Evolutionary conservation across 2,329 filamentous ascomycete genomes (phyloP).

Genomic region (Colletotrichum lindemuthianum): DNA sequence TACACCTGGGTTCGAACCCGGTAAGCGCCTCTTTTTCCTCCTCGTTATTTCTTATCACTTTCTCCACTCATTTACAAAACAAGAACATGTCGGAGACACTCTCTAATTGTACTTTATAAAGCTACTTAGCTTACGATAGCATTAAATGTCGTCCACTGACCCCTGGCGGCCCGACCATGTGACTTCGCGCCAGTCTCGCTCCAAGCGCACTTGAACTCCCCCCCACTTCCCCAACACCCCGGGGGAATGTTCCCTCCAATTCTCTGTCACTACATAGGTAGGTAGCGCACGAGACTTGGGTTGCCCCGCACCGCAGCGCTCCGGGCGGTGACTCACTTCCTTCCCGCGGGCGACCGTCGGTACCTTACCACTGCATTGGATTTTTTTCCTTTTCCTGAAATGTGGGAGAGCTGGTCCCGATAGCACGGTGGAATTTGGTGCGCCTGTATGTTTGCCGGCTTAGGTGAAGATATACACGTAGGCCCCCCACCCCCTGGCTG

Average conservation of each 20-base stretch:
- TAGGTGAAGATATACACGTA: too few species aligned
- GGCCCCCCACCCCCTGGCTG: too few species aligned
- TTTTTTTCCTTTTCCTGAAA: background rate
- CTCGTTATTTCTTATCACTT: too few species aligned
- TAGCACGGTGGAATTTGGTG: too few species aligned
- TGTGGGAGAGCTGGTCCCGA: background rate
- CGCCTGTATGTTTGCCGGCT: too few species aligned
- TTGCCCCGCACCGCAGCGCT: constrained; percentile 15
- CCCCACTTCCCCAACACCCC: background rate
- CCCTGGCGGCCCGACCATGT: constrained; percentile 39
- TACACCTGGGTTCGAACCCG: too few species aligned
- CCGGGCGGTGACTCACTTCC: constrained; percentile 41
- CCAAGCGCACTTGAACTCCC: constrained; percentile 13
- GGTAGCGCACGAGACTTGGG: background rate
- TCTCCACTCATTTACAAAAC: too few species aligned
- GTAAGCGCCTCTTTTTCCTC: too few species aligned
- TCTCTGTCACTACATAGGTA: background rate
- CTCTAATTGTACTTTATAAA: too few species aligned
- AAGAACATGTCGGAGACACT: too few species aligned
- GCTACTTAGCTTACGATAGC: too few species aligned
- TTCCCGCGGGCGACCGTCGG: background rate
- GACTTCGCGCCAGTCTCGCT: constrained; percentile 45
- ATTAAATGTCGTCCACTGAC: too few species aligned
- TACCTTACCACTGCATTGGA: background rate
- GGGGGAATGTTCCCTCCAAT: background rate